Percentiles rank a stretch among this genome's conserved stretches.
Conservation (phyloP, 2,329 filamentous ascomycete species). For the Cladophialophora exuberans region DNA sequence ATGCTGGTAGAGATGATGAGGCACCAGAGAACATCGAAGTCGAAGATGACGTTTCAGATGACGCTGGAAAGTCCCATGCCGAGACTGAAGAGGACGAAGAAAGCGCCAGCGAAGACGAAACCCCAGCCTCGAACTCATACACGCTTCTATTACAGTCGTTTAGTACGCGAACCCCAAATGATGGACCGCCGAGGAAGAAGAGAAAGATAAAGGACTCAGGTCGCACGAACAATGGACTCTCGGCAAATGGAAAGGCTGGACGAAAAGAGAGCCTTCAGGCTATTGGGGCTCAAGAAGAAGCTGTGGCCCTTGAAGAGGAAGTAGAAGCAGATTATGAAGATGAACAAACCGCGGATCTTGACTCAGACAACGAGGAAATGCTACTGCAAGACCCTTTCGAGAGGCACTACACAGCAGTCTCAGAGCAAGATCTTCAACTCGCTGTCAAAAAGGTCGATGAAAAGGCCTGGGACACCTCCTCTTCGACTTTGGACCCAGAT, state of each 20-base stretch:
- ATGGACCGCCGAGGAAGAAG: slow-evolving; percentile 54
- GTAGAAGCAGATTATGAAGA: slow-evolving; percentile 37
- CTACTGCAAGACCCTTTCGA: slow-evolving; percentile 74
- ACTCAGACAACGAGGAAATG: slow-evolving; percentile 50
- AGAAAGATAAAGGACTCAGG: slow-evolving; percentile 53
- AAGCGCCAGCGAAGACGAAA: slow-evolving; percentile 26
- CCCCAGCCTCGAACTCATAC: slow-evolving; percentile 48
- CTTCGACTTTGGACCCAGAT: slow-evolving; percentile 42
- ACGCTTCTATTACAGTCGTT: slow-evolving; percentile 61
- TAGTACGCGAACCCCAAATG: slow-evolving; percentile 44
- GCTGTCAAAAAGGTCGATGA: slow-evolving; percentile 53
- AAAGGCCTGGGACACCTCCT: slow-evolving; percentile 51
- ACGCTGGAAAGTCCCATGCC: background rate
- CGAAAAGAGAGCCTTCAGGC: slow-evolving; percentile 31
- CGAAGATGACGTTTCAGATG: slow-evolving; percentile 4
- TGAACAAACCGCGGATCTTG: slow-evolving; percentile 39
- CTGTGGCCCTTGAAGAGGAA: slow-evolving; percentile 34
- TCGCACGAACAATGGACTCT: background rate
- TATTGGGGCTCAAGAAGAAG: slow-evolving; percentile 9
- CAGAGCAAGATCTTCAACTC: slow-evolving; percentile 62
- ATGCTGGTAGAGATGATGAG: slow-evolving; percentile 21
- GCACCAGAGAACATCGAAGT: background rate
- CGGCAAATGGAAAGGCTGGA: slow-evolving; percentile 9
- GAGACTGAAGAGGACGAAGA: slow-evolving; percentile 3
- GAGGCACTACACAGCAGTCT: slow-evolving; percentile 67